A percentile compares a stretch with the other conserved stretches of the same genome.
These are phyloP conservation scores for Coemansia sp. DNA, from an alignment of 192 early-diverging fungal genomes.

Conservation along the genomic window DNA sequence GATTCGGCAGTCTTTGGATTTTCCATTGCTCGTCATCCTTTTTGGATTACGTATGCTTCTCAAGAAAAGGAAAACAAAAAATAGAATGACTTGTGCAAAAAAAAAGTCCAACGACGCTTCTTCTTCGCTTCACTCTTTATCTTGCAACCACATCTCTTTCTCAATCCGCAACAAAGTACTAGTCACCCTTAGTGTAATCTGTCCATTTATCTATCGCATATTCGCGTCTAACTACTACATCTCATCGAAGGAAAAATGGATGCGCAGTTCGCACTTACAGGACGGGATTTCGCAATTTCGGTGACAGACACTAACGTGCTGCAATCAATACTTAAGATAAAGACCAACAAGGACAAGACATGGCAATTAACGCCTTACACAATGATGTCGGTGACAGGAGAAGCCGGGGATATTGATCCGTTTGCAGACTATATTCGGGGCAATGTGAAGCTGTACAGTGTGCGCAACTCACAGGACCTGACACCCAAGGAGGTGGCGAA, in stretches of 20 bases:
- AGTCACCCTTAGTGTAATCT: background rate
- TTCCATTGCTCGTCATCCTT: too few species aligned
- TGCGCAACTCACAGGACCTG: slow-evolving; percentile 84
- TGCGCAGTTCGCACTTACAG: slow-evolving; percentile 84
- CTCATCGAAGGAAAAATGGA: slow-evolving; percentile 60
- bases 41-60: too few species aligned
- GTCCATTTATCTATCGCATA: background rate
- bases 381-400: slow-evolving; percentile 84
- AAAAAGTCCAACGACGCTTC: too few species aligned
- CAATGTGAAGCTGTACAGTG: slow-evolving; percentile 88
- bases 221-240: background rate
- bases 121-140: too few species aligned
- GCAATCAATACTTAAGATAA: slow-evolving; percentile 89
- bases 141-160: too few species aligned
- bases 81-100: too few species aligned
- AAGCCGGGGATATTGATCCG: slow-evolving; percentile 88
- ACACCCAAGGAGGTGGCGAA: slow-evolving; percentile 74
- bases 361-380: slow-evolving; percentile 79
- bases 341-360: slow-evolving; percentile 90
- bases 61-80: too few species aligned
- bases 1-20: too few species aligned
- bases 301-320: slow-evolving; percentile 78
- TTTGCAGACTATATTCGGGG: slow-evolving; percentile 96
- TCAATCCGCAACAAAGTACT: background rate
- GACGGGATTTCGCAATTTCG: slow-evolving; percentile 90